Evolutionary conservation across 768 basidiomycete genomes (phyloP).

Genomic region (Lentinula boryana): DNA sequence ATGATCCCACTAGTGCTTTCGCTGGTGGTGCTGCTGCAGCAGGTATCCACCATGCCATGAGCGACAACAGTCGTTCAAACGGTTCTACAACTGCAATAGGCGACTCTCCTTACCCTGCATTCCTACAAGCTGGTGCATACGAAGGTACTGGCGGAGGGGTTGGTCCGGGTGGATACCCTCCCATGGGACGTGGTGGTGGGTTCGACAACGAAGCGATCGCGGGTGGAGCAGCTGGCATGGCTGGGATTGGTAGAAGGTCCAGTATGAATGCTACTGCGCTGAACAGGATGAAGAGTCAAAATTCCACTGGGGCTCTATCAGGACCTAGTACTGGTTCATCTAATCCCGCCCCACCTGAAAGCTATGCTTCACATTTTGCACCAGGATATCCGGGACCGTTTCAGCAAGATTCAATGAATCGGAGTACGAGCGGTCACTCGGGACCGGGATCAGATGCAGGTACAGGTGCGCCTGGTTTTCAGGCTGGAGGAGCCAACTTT

Average conservation of each 20-base stretch:
- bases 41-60: slow-evolving; percentile 30
- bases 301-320: not conserved
- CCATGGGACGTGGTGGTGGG: not conserved
- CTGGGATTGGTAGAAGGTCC: slow-evolving; percentile 5
- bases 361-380: not conserved
- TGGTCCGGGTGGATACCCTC: not conserved
- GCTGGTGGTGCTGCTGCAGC: slow-evolving; percentile 12
- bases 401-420: not conserved
- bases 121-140: slow-evolving; percentile 10
- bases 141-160: slow-evolving; percentile 8
- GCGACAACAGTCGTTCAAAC: slow-evolving; percentile 20
- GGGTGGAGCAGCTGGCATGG: slow-evolving; percentile 7
- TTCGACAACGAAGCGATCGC: not conserved
- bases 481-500: not conserved
- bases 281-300: slow-evolving; percentile 3
- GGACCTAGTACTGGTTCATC: not conserved
- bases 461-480: not conserved
- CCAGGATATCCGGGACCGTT: not conserved
- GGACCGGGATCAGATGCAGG: not conserved
- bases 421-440: not conserved
- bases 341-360: not conserved
- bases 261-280: not conserved
- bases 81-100: slow-evolving; percentile 12
- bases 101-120: slow-evolving; percentile 35
- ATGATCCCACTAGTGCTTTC: not conserved